Conservation (phyloP, 495 filamentous ascomycete genomes). For the Schizothecium vesticola region DNA sequence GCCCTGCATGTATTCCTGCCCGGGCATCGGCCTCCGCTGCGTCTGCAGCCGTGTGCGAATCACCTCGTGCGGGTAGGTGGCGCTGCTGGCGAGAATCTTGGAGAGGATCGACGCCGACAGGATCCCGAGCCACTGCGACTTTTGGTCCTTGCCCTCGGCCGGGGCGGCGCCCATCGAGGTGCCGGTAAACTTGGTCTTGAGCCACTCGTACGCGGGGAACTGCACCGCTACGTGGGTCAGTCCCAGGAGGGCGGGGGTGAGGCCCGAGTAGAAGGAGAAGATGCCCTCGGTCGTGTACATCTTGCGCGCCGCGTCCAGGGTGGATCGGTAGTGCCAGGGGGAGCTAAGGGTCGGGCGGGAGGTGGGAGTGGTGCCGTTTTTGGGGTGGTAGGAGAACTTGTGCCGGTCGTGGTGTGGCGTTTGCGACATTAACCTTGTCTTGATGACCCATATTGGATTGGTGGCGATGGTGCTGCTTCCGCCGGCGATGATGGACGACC, state of each 20-base stretch:
- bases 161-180: conserved; percentile 68
- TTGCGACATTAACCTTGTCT: conserved; percentile 95
- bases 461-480: conserved; percentile 89
- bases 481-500: conserved; percentile 82
- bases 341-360: conserved; percentile 46
- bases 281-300: conserved; percentile 92
- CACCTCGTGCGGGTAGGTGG: conserved; percentile 97
- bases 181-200: conserved; percentile 88
- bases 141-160: conserved; percentile 28
- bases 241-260: conserved; percentile 86
- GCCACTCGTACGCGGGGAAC: conserved; percentile 91
- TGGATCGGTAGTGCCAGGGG: conserved; percentile 86
- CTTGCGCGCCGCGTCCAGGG: conserved; percentile 83
- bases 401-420: conserved; percentile 36
- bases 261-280: conserved; percentile 88
- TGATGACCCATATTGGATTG: conserved; percentile 99
- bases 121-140: conserved; percentile 58
- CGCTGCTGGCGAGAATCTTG: conserved; percentile 89
- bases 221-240: conserved; percentile 95
- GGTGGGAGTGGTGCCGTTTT: conserved; percentile 42
- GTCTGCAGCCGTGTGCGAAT: conserved; percentile 86
- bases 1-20: conserved; percentile 60
- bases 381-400: conserved; percentile 38
- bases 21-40: conserved; percentile 60
- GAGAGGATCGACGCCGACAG: conserved; percentile 86